phyloP scores from a whole-genome alignment of 192 early-diverging fungal genomes.

The Coemansia sp. region DNA sequence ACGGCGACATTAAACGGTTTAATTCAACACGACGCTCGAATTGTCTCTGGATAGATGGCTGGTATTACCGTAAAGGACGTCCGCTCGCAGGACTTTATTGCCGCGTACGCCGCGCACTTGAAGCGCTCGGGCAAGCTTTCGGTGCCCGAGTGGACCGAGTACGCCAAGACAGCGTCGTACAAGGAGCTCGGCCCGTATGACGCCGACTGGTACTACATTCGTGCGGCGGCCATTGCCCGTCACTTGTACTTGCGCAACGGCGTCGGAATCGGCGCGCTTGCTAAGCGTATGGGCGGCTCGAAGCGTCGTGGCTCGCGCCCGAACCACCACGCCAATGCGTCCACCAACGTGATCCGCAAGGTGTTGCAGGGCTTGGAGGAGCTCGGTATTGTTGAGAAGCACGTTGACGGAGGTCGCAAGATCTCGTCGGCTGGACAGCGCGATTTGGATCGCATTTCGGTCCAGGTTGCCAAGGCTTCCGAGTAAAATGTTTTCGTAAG shows the following conservation, averaged over 20 bases:
- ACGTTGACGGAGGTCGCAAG: constrained; percentile 87
- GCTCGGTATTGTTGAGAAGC: constrained; percentile 95
- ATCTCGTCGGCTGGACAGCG: constrained; percentile 96
- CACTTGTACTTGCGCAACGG: constrained; percentile 93
- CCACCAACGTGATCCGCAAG: constrained; percentile 94
- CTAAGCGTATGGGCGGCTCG: constrained; percentile 90
- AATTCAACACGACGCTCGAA: background rate
- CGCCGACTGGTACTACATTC: constrained; percentile 99
- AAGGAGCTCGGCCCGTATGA: constrained; percentile 99
- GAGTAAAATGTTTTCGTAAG: constrained; percentile 10
- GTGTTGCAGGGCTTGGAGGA: constrained; percentile 98
- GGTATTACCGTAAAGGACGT: constrained; percentile 97
- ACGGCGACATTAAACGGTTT: background rate
- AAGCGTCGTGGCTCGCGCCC: constrained; percentile 93
- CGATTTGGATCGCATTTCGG: constrained; percentile 97
- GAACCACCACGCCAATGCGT: constrained; percentile 82
- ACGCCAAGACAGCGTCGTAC: constrained; percentile 96
- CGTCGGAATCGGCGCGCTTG: constrained; percentile 92
- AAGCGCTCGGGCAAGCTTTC: constrained; percentile 98
- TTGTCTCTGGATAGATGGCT: constrained; percentile 42
- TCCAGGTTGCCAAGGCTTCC: constrained; percentile 60
- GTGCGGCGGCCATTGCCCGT: constrained; percentile 93
- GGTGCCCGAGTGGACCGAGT: constrained; percentile 98
- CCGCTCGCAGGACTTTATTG: constrained; percentile 90
- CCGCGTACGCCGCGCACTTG: constrained; percentile 98